Base-by-base conservation (phyloP, 2,329 filamentous ascomycete genomes). In the Phoma herbarum region DNA sequence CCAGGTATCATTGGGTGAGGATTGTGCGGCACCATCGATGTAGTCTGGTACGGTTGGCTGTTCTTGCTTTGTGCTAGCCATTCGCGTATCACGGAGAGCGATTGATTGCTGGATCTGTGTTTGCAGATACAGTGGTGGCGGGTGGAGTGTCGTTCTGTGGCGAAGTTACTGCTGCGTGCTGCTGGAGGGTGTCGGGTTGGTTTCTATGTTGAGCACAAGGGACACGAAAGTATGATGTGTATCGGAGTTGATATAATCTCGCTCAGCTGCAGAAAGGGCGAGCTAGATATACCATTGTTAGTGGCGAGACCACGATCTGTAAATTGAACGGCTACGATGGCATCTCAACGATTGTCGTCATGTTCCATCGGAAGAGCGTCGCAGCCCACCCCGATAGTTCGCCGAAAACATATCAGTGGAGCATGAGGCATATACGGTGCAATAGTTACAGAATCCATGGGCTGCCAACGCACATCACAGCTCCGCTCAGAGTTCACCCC, bases 361-460 rank as follows among this genome's bases (percentile, higher is more conserved):
- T 44, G 22, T 25, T 37, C 16, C 48, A 39, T 57, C 48, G 48
- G 47, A 46, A 37, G 49, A 20, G 12, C 14, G 8, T 18, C 23
- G 10, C n/a, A 22, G 14, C 43, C 43, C 43, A 52, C 37, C 14
- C 48, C 48, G 55, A 57, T 4, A 29, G 28, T 52, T 52, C 48
- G 31, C 55, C 55, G 55, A 57, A 48, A 23, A 20, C 18, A 43
- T 48, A 43, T 51, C 37, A 28, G 55, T 52, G 55, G 55, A 46
- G 48, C 25, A 12, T 52, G 37, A 52, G 55, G 48, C 23, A 57
- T 48, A 57, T 48, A 50, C 29, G 26, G 12, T 6, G 33, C 14
- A 16, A 9, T 3, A 5, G 31, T 4, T n/a, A 28, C 43, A 26
- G 7, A 33, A 14, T 12, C 9, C 2, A 46, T 14, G 8, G 33